Evolutionary conservation across 1,284 basidiomycete species (phyloP), one percentile per base, ranked within the genome.

Genomic region (Sphagnurus paluster): DNA sequence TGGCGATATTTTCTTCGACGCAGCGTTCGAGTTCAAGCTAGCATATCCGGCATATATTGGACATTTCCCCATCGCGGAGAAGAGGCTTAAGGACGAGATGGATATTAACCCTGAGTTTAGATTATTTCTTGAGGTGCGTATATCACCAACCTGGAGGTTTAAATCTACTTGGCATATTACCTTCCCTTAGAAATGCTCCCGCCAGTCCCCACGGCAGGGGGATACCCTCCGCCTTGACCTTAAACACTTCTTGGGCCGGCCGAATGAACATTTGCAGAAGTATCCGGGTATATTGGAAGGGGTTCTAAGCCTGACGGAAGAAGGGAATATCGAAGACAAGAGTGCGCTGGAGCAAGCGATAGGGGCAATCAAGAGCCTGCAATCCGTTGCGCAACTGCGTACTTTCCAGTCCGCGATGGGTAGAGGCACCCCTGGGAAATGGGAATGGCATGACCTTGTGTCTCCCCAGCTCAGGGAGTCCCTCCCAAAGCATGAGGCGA

Each of bases 1-100:
- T 39, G 96, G 95, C 1, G 94, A 98, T 62, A 82, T 98, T 43
- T 91, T 98, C 61, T 71, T 98, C 38, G 82, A 86, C n/a, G 89
- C 92, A 0, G 93, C 92, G 0, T 85, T 89, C 1, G 90, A 95
- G 59, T 98, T 98, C 72, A 79, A 89, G 28, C 70, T 82, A 7
- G 84, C 87, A 2, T 99, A 99, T 65, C 90, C 91, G 0, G 75
- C 78, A 10, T 98, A 98, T 56, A 81, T 94, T 17, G 89, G 90
- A 2, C 84, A 88, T 58, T 79, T 93, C 44, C 92, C 93, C 0
- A 69, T 88, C 2, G 93, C 93, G 1, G 93, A 97, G 64, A 87
- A 87, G 62, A 71, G 87, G 45, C 71, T 98, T 62, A 90, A 89
- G 62, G 87, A 93, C 21, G 93, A 98, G 66, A 69, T 84, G 37